Conservation (phyloP, 805 yeast species). For the Cyberlindnera euphorbiae region DNA sequence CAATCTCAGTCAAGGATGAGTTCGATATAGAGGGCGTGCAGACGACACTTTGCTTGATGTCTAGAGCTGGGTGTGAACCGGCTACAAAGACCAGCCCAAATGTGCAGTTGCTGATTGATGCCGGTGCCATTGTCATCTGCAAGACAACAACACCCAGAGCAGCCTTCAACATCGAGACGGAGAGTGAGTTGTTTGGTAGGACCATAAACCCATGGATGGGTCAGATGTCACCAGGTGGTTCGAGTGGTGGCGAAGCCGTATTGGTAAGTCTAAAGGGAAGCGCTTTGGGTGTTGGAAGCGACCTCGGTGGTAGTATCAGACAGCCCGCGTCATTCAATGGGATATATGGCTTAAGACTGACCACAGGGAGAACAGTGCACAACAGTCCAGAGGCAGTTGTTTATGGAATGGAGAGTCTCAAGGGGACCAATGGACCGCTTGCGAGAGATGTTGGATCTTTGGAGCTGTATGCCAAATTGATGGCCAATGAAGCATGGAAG, state of each 20-base stretch:
- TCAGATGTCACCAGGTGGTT: constrained; percentile 45
- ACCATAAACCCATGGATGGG: constrained; percentile 42
- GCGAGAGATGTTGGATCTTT: constrained; percentile 33
- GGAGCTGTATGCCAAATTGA: constrained; percentile 29
- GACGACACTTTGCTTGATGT: constrained; percentile 44
- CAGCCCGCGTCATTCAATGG: constrained; percentile 42
- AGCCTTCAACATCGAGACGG: constrained; percentile 44
- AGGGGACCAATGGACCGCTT: constrained; percentile 45
- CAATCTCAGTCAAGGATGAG: constrained; percentile 52
- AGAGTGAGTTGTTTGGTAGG: constrained; percentile 39
- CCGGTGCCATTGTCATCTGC: constrained; percentile 50
- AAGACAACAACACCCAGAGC: constrained; percentile 52
- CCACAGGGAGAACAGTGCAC: constrained; percentile 37
- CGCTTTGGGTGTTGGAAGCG: constrained; percentile 49
- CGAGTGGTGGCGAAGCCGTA: constrained; percentile 52
- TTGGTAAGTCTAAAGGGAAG: constrained; percentile 41
- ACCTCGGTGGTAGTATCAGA: constrained; percentile 49
- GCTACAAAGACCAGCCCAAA: constrained; percentile 34
- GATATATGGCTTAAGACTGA: constrained; percentile 38
- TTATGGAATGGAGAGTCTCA: constrained; percentile 28
- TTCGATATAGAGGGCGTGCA: constrained; percentile 39
- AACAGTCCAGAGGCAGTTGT: constrained; percentile 15
- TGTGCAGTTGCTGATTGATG: constrained; percentile 35
- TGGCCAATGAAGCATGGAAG: constrained; percentile 36
- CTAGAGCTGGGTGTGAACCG: constrained; percentile 44